Evolutionary conservation across 2,329 filamentous ascomycete species (phyloP), one percentile per base, ranked within the genome.

Genomic region (Alternaria gaisen): DNA sequence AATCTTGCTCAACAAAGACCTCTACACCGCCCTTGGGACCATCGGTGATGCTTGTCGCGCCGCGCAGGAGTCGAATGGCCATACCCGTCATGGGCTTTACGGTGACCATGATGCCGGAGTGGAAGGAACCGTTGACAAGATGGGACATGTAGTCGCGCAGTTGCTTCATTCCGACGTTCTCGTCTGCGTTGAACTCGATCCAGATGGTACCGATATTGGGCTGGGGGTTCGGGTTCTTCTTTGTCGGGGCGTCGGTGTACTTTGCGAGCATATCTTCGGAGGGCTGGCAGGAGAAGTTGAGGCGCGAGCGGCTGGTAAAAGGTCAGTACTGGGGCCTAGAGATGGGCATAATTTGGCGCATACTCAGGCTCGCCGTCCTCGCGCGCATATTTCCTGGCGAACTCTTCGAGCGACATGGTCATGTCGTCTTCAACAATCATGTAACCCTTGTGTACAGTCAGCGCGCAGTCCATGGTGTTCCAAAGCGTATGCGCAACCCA

Each of bases 1-100:
- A 82, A 81, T 99, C 95, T 79, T 95, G 91, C 84, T 98, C 95
- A 72, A 94, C 88, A 83, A 99, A 99, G 77, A 93, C 92, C 83
- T 99, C 95, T 75, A 97, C 92, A 74, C 91, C 88, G 56, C 91
- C 91, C 83, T 96, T 96, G 79, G 94, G 88, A 0, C 74, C 74
- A 30, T 76, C 75, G 38, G 63, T 69, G 47, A 77, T 63, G 41
- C 60, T 62, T 5, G 70, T 58, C 1, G 72, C 67, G 62, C 72
- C 73, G 57, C 75, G 76, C 53, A 79, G 63, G 24, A 77, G 67
- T 46, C 75, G 72, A 54, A 77, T 62, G 38, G 94, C 94, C 62
- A 94, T 91, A 28, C 93, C 87, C 0, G 93, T 97, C 61, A 97
- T 91, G 47, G 92, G 84, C 48, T 90, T 90, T 75, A 90, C 87